Evolutionary conservation across 345 rosid genomes (phyloP).

Genomic region (Noccaea bulbosa): DNA sequence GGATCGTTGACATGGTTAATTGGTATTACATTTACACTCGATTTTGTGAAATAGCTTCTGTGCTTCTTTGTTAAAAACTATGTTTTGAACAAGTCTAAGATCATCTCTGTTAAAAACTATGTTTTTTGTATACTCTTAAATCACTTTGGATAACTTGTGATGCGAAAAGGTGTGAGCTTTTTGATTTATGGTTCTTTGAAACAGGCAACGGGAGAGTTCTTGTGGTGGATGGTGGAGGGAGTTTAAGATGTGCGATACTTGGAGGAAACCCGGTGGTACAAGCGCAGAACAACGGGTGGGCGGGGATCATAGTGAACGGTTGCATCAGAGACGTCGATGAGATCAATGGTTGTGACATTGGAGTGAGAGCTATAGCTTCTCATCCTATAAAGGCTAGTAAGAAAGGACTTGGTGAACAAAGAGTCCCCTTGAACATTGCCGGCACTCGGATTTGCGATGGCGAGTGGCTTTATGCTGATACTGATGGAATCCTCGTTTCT

Average conservation of each 20-base stretch:
- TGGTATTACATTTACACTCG: background rate
- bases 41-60: background rate
- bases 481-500: conserved; percentile 80
- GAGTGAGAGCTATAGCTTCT: conserved; percentile 78
- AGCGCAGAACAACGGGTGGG: conserved; percentile 89
- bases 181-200: background rate
- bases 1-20: conserved; percentile 4
- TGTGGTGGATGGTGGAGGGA: conserved; percentile 82
- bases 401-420: conserved; percentile 70
- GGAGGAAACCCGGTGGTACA: conserved; percentile 90
- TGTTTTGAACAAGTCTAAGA: conserved; percentile 4
- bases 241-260: conserved; percentile 69
- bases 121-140: background rate
- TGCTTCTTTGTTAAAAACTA: conserved; percentile 11
- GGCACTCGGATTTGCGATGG: conserved; percentile 77
- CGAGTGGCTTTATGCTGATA: conserved; percentile 88
- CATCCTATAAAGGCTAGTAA: conserved; percentile 85
- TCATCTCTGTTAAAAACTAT: background rate
- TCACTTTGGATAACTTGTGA: conserved; percentile 1
- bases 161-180: background rate
- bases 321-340: conserved; percentile 83
- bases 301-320: conserved; percentile 77
- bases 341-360: conserved; percentile 86
- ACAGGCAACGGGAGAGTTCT: conserved; percentile 70
- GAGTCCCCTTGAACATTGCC: conserved; percentile 65